phyloP scores from a whole-genome alignment of 1,139 yeast species.

The Suzukiozyma palmioleophila region DNA sequence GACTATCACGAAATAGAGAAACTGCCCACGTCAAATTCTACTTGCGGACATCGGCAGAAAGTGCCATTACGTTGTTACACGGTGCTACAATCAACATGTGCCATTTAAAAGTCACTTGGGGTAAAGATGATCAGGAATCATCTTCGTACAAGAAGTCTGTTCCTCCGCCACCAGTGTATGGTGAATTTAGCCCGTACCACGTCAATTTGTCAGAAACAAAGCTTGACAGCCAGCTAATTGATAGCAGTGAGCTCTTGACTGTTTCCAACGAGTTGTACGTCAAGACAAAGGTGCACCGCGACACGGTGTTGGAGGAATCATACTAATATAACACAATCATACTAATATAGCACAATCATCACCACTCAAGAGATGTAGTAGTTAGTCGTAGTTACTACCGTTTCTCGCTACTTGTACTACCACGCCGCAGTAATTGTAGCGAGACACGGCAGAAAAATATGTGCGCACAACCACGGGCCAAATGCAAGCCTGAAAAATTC shows the following conservation, averaged over 20 bases:
- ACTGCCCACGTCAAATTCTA: constrained; percentile 25
- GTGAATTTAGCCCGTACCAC: constrained; percentile 6
- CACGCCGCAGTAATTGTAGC: too few species aligned
- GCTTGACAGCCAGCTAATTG: constrained; percentile 8
- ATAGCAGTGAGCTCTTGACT: constrained; percentile 18
- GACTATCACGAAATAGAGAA: constrained; percentile 17
- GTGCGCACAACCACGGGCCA: too few species aligned
- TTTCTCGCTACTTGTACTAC: too few species aligned
- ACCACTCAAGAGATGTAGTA: too few species aligned
- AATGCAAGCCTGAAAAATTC: too few species aligned
- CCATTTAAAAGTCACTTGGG: constrained; percentile 33
- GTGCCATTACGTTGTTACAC: constrained; percentile 30
- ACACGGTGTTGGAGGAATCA: constrained; percentile 11
- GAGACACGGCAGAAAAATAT: too few species aligned
- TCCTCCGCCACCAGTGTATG: constrained; percentile 18
- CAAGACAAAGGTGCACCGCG: constrained; percentile 11
- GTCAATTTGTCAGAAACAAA: constrained; percentile 1
- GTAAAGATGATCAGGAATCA: constrained; percentile 12
- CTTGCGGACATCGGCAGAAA: constrained; percentile 32
- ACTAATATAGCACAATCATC: constrained; percentile 1
- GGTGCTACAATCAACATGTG: constrained; percentile 29
- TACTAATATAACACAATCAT: constrained; percentile 1
- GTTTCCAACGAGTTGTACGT: constrained; percentile 17
- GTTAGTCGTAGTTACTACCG: background rate
- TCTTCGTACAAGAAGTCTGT: constrained; percentile 12